Evolutionary conservation across 2,329 filamentous ascomycete species (phyloP), one percentile per base, ranked within the genome.

Genomic region (Talaromyces atroroseus): DNA sequence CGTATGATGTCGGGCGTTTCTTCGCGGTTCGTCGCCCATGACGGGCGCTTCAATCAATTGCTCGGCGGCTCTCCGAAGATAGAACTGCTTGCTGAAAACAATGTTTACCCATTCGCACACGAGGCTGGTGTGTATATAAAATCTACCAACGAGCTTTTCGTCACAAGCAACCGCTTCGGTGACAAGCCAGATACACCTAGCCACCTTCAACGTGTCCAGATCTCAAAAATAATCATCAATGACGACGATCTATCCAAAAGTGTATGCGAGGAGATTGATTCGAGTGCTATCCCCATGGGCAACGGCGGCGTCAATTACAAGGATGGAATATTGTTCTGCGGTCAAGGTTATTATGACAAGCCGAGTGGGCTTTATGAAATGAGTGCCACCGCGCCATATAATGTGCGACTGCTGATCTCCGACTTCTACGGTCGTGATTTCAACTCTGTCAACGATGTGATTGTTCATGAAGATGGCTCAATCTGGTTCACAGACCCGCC

Each of bases 21-120:
- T 10, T 21, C 49, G 14, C 8, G 12, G 32, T 51, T 51, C 24
- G 32, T 51, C 20, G 49, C 32, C 11, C 49, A 51, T 16, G 32
- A 51, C 34, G 18, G 40, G 34, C 49, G 34, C 29, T 51, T 51
- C 20, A n/a, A 51, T 6, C 14, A 21, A 21, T 21, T 51, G 8
- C 49, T 51, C 34, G 49, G 49, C 8, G 20, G 24, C 26, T 23
- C 49, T 34, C 49, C 49, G 36, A n/a, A 21, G 6, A 21, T 52
- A 7, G 36, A 52, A 10, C 11, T 52, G 12, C 10, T 42, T 2
- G 57, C 52, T 40, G 68, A 76, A 57, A 71, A 74, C 49, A 60
- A 66, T 32, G 62, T 64, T 2, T 74, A 77, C 42, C 73, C 77
- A 0, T 80, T 80, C 52, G 78, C 78, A 1, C 78, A 81, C 59